Evolutionary conservation across 805 yeast genomes (phyloP).

Genomic region (Candida berthetii): DNA sequence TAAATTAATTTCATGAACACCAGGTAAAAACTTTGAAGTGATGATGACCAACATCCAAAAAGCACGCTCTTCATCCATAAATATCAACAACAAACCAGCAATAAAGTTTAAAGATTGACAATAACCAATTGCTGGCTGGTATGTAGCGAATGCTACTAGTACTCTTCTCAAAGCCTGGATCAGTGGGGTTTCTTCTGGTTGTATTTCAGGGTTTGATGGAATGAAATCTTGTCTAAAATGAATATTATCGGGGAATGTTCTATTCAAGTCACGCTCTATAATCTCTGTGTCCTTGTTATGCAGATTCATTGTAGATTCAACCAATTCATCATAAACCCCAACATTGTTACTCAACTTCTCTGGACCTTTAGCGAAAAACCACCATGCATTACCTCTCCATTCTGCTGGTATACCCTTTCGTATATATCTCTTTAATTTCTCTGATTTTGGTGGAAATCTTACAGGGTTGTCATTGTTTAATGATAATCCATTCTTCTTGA

Average conservation of each 20-base stretch:
- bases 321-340: slow-evolving; percentile 70
- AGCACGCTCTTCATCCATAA: slow-evolving; percentile 83
- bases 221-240: slow-evolving; percentile 51
- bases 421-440: slow-evolving; percentile 71
- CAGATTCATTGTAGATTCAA: slow-evolving; percentile 45
- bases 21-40: slow-evolving; percentile 81
- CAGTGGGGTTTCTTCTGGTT: slow-evolving; percentile 49
- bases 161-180: slow-evolving; percentile 75
- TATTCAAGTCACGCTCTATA: slow-evolving; percentile 86
- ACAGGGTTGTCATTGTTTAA: slow-evolving; percentile 43
- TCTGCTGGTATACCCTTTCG: slow-evolving; percentile 94
- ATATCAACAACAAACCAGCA: slow-evolving; percentile 78
- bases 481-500: slow-evolving; percentile 63
- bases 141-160: slow-evolving; percentile 73
- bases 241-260: slow-evolving; percentile 93
- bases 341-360: slow-evolving; percentile 61
- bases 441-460: slow-evolving; percentile 73
- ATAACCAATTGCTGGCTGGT: slow-evolving; percentile 88
- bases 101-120: slow-evolving; percentile 93
- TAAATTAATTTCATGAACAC: slow-evolving; percentile 81
- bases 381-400: slow-evolving; percentile 98
- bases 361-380: slow-evolving; percentile 84
- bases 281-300: slow-evolving; percentile 81
- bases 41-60: slow-evolving; percentile 96
- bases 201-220: background rate